Base-by-base conservation (phyloP, 257 asterid genomes). In the Lantana camara region DNA sequence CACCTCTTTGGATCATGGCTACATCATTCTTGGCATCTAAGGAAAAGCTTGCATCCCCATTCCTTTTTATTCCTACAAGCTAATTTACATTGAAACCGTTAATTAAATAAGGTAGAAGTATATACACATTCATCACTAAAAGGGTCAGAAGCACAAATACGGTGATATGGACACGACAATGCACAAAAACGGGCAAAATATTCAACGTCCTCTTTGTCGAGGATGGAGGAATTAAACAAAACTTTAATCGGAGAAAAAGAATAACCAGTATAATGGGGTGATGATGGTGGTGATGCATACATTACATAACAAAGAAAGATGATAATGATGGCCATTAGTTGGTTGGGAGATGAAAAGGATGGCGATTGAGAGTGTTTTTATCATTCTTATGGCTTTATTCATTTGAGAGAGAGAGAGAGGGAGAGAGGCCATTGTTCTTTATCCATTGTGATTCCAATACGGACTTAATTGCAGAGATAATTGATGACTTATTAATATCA, bases 21-120 rank as follows among this genome's bases (percentile, higher is more conserved):
- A 2, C 4, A 27, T 80, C 93, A 72, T 86, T 74, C 66, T 77
- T 80, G 8, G 56, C 77, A 73, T 80, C 81, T 77, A 83, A 72
- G 73, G 48, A 71, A 83, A 83, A 81, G 65, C 80, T 89, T 79
- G 87, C 80, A 60, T 84, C 76, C 56, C 87, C 87, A 54, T 81
- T 84, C 57, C 80, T 84, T 85, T 86, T 86, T 82, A 84, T 82
- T 76, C 96, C 93, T 60, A 72, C 85, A 70, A 82, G 79, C 96
- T 89, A 74, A 38, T 82, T 60, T 66, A 27, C 2, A 2, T 19
- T 49, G 57, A 32, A 57, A 24, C 16, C 62, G 7, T 35, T n/a
- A n/a, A n/a, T n/a, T n/a, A n/a, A n/a, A n/a, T n/a, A n/a, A n/a
- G n/a, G n/a, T n/a, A n/a, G n/a, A n/a, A n/a, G n/a, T n/a, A n/a